phyloP scores from a whole-genome alignment of 2,329 filamentous ascomycete genomes.

The Xylaria hypoxylon region DNA sequence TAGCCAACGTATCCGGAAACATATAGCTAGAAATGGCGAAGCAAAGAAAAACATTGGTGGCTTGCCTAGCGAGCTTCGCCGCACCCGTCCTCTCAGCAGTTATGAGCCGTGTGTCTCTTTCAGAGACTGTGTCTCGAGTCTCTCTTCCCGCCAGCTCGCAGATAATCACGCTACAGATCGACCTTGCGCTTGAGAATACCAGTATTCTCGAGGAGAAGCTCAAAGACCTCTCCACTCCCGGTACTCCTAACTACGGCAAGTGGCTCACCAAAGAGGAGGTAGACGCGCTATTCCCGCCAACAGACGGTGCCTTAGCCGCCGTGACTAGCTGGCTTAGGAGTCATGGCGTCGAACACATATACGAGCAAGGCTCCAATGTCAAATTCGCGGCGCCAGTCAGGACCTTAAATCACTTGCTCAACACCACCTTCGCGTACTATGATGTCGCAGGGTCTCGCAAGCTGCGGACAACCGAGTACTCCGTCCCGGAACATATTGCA shows the following conservation, averaged over 20 bases:
- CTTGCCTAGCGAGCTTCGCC: slow-evolving; percentile 21
- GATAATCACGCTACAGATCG: slow-evolving; percentile 44
- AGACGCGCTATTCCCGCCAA: slow-evolving; percentile 43
- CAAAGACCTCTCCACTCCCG: slow-evolving; percentile 44
- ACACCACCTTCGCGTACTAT: slow-evolving; percentile 48
- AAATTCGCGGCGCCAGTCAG: slow-evolving; percentile 46
- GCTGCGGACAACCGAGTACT: slow-evolving; percentile 42
- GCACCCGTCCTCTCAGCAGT: slow-evolving; percentile 29
- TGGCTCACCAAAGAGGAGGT: slow-evolving; percentile 42
- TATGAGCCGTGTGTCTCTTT: slow-evolving; percentile 32
- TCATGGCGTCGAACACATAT: slow-evolving; percentile 37
- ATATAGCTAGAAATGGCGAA: slow-evolving; percentile 23
- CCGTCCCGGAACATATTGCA: slow-evolving; percentile 48
- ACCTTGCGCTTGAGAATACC: slow-evolving; percentile 45
- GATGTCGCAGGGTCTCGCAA: slow-evolving; percentile 52
- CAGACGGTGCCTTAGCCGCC: slow-evolving; percentile 34
- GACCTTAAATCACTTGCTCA: slow-evolving; percentile 48
- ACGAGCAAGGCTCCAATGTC: slow-evolving; percentile 42
- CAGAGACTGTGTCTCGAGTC: slow-evolving; percentile 21
- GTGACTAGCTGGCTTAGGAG: slow-evolving; percentile 44
- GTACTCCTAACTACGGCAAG: slow-evolving; percentile 43
- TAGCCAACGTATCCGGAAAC: background rate
- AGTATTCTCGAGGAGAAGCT: slow-evolving; percentile 41
- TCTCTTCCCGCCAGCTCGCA: slow-evolving; percentile 23
- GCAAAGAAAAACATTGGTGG: background rate